Evolutionary conservation across 768 basidiomycete genomes (phyloP).

Genomic region (Lenzites betulinus): DNA sequence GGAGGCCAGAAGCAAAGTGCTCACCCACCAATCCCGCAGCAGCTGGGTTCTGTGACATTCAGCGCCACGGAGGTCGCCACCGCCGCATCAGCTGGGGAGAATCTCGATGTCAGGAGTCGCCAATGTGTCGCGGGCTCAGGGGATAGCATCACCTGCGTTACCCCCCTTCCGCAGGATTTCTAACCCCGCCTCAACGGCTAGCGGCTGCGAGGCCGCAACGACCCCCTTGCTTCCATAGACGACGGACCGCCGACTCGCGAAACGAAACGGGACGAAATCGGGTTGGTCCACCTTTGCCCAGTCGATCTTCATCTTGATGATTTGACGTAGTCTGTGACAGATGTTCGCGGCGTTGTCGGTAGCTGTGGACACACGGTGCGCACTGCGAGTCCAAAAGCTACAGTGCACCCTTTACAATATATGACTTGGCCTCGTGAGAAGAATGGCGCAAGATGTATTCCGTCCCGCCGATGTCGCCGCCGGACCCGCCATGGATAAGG

Average conservation of each 20-base stretch:
- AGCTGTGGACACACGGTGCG: not conserved
- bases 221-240: constrained; percentile 61
- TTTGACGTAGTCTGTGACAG: not conserved
- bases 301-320: constrained; percentile 40
- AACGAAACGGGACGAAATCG: constrained; percentile 64
- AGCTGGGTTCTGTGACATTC: constrained; percentile 88
- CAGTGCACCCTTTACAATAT: not conserved
- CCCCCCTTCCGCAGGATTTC: constrained; percentile 92
- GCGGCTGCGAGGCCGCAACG: constrained; percentile 87
- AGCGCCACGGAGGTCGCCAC: constrained; percentile 91
- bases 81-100: constrained; percentile 82
- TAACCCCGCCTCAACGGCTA: constrained; percentile 88
- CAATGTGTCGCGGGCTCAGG: not conserved
- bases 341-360: not conserved
- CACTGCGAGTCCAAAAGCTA: not conserved
- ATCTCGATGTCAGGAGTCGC: not conserved
- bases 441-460: not conserved
- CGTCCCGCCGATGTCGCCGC: not conserved
- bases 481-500: constrained; percentile 7
- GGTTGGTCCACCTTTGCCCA: constrained; percentile 69
- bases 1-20: constrained; percentile 18
- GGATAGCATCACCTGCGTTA: constrained; percentile 73
- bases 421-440: constrained; percentile 14
- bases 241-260: constrained; percentile 83
- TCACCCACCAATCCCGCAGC: constrained; percentile 91